phyloP scores from a whole-genome alignment of 345 rosid species.

The Noccaea bulbosa region DNA sequence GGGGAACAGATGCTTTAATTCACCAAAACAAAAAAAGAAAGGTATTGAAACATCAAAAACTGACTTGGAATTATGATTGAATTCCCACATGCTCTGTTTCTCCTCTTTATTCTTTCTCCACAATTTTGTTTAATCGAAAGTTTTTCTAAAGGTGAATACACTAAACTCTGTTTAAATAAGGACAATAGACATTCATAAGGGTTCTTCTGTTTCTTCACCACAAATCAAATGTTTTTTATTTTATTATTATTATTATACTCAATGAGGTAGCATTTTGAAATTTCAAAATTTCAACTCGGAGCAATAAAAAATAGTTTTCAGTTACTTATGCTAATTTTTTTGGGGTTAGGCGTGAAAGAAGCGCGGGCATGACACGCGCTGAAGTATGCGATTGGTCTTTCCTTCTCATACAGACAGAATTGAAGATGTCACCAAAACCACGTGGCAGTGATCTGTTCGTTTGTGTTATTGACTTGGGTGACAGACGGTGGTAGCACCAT shows the following conservation, averaged over 20 bases:
- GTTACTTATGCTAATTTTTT: neutral
- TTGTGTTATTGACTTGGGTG: conserved; percentile 7
- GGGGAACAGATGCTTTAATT: conserved; percentile 40
- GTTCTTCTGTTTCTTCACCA: conserved; percentile 2
- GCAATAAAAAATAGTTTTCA: neutral
- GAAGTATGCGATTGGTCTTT: conserved; percentile 18
- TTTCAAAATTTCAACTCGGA: neutral
- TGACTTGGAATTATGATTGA: conserved; percentile 41
- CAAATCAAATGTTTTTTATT: conserved; percentile 1
- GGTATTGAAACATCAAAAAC: conserved; percentile 36
- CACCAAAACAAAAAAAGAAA: conserved; percentile 20
- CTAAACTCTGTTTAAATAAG: conserved; percentile 6
- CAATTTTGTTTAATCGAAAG: conserved; percentile 21
- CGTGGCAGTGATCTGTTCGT: conserved; percentile 17
- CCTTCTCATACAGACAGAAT: neutral
- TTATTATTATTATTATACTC: neutral
- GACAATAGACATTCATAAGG: neutral
- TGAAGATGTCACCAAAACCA: neutral
- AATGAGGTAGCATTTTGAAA: neutral
- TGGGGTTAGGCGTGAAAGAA: neutral
- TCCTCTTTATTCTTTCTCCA: conserved; percentile 38
- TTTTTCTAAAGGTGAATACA: conserved; percentile 6
- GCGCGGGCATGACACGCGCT: conserved; percentile 9
- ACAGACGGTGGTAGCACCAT: conserved; percentile 40
- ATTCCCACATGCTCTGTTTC: conserved; percentile 45